Base-by-base conservation (phyloP, 768 basidiomycete genomes). In the Russula sp. region DNA sequence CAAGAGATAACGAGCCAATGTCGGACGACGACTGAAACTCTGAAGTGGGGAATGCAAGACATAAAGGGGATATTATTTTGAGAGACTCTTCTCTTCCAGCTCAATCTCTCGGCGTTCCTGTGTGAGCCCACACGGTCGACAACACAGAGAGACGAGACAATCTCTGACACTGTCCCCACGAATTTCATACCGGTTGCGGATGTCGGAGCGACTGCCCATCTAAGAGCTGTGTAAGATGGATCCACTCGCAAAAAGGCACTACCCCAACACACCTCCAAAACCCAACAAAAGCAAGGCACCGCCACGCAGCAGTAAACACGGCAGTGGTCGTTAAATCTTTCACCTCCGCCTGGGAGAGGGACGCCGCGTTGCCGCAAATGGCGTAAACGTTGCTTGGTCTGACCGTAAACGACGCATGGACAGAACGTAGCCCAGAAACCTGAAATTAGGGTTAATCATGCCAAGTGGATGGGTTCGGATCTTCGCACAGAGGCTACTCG, bases 81-180 rank as follows among this genome's bases (percentile, higher is more conserved):
- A 36, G 11, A 70, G 63, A 59, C 74, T 77, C 61, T 71, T 69
- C 69, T 81, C 80, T 66, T 82, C 81, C 57, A 78, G 69, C 67
- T 76, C 75, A 11, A 83, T 63, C 63, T 83, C 81, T 35, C 75
- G 73, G 35, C 71, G 71, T 61, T 79, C 81, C 67, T 83, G 81
- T 0, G 74, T 73, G 48, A 83, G 76, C 11, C 74, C 74, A 67
- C 82, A 84, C 18, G 81, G 75, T 0, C 67, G 64, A 67, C 81
- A 83, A 65, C 72, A 82, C 25, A 70, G 74, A 0, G 76, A 69
- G 5, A 74, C 59, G 43, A 68, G 68, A 63, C 77, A 81, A 61
- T 82, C 81, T 3, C 72, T 72, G 55, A 71, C 70, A 11, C 70
- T 65, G n/a, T 73, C 72, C 18, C 82, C 83, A 25, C 73, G 73